Base-by-base conservation (phyloP, 352 stramenopile genomes). In the Globisporangium carolinianum region DNA sequence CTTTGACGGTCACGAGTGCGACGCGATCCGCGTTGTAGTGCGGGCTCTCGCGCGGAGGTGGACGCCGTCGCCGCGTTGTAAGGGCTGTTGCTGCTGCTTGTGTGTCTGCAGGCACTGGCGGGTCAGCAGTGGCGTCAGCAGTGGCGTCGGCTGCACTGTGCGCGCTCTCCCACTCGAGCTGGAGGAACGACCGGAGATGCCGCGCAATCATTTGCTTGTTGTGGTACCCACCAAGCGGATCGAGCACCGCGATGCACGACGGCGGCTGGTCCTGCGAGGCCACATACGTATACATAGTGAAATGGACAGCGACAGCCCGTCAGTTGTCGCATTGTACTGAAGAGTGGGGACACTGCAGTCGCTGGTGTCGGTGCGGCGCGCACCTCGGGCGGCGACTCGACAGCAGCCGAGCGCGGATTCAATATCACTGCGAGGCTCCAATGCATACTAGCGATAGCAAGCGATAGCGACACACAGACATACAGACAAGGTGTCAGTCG, bases 391-490 rank as follows among this genome's bases (percentile, higher is more conserved):
- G 37, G 38, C 5, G 42, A 17, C 15, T 76, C 60, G 12, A 65
- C 65, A 15, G 67, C 75, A 14, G 81, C 82, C 6, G 73, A 55
- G 11, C 57, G 55, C 24, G 84, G 84, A 38, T 92, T 91, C 32
- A 91, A 55, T 45, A 94, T 88, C 43, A 94, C 51, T 7, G 81
- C 84, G 47, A 94, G 66, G 59, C 84, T 94, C 84, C 84, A 94
- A 58, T 94, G 84, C 55, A 87, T 63, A 52, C 84, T 47, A 18
- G 57, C 12, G 67, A 39, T n/a, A 35, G 24, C n/a, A 38, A 58
- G 24, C 11, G 42, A 57, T n/a, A 62, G 50, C 35, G 12, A 14
- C 51, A 8, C 51, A 51, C 5, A 35, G 5, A 18, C 15, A 47
- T 12, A 45, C 2, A 37, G 4, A 5, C 7, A 45, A 35, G 24